phyloP scores from a whole-genome alignment of 176 grass and related monocot genomes.

The Zoysia pacifica region DNA sequence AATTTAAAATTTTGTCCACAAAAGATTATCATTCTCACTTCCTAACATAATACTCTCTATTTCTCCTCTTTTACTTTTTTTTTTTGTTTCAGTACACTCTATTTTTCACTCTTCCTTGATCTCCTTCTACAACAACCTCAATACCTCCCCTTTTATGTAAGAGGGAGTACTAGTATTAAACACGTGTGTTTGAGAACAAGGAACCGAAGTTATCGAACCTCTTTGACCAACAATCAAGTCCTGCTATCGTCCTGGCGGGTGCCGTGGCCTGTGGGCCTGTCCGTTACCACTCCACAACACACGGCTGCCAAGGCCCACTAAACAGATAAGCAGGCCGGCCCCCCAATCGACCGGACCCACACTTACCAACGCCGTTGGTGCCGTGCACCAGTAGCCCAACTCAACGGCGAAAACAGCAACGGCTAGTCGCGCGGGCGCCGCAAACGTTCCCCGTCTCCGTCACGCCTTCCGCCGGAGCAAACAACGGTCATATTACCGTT shows the following conservation, averaged over 20 bases:
- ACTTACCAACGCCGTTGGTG: background rate
- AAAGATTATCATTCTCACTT: too few species aligned
- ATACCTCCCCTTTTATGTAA: too few species aligned
- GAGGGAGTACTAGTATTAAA: too few species aligned
- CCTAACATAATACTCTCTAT: too few species aligned
- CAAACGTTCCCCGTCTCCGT: background rate
- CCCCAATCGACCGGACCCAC: background rate
- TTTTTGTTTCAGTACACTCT: too few species aligned
- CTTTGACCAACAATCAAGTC: too few species aligned
- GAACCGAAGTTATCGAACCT: background rate
- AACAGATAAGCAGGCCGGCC: background rate
- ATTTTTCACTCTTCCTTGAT: too few species aligned
- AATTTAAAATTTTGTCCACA: too few species aligned
- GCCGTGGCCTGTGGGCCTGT: background rate
- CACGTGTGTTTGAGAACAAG: too few species aligned
- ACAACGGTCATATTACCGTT: slow-evolving; percentile 63
- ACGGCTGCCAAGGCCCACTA: background rate
- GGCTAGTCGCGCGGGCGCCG: slow-evolving; percentile 23
- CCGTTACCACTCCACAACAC: background rate
- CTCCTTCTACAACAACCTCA: too few species aligned
- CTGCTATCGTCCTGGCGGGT: too few species aligned
- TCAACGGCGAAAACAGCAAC: slow-evolving; percentile 13
- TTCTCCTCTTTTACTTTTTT: too few species aligned
- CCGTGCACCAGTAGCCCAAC: background rate
- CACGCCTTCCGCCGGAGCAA: background rate